Base-by-base conservation (phyloP, 306 rosid species). In the Astragalus glycyphyllos region DNA sequence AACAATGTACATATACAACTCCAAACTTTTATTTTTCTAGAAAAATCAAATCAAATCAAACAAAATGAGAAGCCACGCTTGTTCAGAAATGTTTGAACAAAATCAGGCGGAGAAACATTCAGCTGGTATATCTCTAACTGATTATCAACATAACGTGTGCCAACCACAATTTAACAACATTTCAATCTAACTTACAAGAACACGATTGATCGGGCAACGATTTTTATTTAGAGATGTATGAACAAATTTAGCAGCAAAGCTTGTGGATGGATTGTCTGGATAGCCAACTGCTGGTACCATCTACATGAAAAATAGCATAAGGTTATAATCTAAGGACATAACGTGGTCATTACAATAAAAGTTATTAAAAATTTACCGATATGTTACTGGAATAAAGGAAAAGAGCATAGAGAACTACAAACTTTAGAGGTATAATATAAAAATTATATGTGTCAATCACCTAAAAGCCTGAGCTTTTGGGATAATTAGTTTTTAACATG, bases 191-290 rank as follows among this genome's bases (percentile, higher is more conserved):
- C 97, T 84, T 85, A 94, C 99, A 87, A 94, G 80, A 51, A 91
- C 97, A 31, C 96, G 89, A 72, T 94, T 94, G 50, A 94, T 94
- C 3, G 99, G 86, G 75, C 95, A 89, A 20, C 99, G 96, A 65
- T 91, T 89, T 81, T 94, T 94, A 85, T 94, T 94, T 70, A 91
- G 76, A 56, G 99, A 94, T 34, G 99, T 94, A 79, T 94, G 99
- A 42, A 91, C 99, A 79, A 89, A 94, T 83, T 94, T 94, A 23
- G 96, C 86, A 34, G 92, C 87, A 85, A 94, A 94, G 88, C 96
- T 89, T 17, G 96, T 91, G 58, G 99, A 89, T 60, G 99, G 99
- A 78, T 94, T 94, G 81, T 94, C 96, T 77, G 96, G 71, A 82
- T 94, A 89, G 34, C 96, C 97, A 62, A 80, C 91, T 38, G 97